Base-by-base conservation (phyloP, 148 eudicot species). In the Cornus kousa region DNA sequence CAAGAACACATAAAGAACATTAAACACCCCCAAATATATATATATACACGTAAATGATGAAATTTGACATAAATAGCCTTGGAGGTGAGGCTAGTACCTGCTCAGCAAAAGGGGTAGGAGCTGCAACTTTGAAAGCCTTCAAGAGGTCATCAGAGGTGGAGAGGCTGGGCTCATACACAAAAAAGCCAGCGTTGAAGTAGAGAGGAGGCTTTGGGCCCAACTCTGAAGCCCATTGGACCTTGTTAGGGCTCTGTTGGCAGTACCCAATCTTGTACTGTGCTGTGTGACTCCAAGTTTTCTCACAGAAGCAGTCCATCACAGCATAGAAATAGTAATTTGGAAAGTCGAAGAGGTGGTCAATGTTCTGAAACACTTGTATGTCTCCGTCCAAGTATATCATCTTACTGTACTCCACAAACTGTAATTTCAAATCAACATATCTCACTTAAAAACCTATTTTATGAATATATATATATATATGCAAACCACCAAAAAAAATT, bases 181-280 rank as follows among this genome's bases (percentile, higher is more conserved):
- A 83, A 85, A 87, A 84, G 64, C 89, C 87, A 46, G 89, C 87
- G 20, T 87, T 87, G 68, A 87, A 87, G 75, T 87, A 87, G n/a
- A 71, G 71, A 35, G 85, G 60, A 17, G 88, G 90, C 65, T 79
- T 72, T 0, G 86, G 85, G 71, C 88, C 90, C 79, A 83, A 68
- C 65, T 79, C 78, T 0, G 75, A 55, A 20, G 80, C 80, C 90
- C 90, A 87, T 9, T 14, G 72, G 67, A 83, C 82, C 62, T 40
- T 87, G 3, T 80, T 82, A 7, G 87, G 78, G 78, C 86, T 76
- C 55, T 76, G 88, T 37, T 83, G 86, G 16, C 83, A 81, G 40
- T 83, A 86, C 19, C 83, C 85, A 62, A 86, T 74, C 48, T 79
- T 65, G 76, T 85, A 85, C 55, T 85, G 85, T 22, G 70, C 76